phyloP scores from a whole-genome alignment of 78 protist species.

The Cavenderia fasciculata region DNA sequence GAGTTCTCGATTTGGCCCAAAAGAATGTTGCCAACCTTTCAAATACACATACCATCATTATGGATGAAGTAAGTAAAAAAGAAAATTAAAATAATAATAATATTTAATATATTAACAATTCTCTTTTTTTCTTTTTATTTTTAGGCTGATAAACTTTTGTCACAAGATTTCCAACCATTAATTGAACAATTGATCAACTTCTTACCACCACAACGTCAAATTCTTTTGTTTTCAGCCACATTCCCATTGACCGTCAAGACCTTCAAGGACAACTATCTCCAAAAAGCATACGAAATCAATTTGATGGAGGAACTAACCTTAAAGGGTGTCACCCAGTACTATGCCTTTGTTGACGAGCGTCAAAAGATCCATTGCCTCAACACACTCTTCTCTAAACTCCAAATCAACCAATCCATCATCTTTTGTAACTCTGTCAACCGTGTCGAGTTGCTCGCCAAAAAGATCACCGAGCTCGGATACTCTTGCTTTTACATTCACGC shows the following conservation, averaged over 20 bases:
- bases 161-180: slow-evolving; percentile 95
- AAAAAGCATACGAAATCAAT: slow-evolving; percentile 94
- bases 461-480: slow-evolving; percentile 94
- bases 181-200: slow-evolving; percentile 84
- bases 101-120: background rate
- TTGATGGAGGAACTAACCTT: slow-evolving; percentile 99
- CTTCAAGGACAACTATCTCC: slow-evolving; percentile 89
- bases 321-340: slow-evolving; percentile 98
- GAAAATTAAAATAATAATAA: background rate
- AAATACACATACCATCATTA: slow-evolving; percentile 75
- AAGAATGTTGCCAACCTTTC: slow-evolving; percentile 80
- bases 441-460: slow-evolving; percentile 97
- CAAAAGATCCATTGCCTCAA: slow-evolving; percentile 98
- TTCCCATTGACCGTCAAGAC: slow-evolving; percentile 96
- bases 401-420: slow-evolving; percentile 99
- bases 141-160: slow-evolving; percentile 97
- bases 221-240: slow-evolving; percentile 97
- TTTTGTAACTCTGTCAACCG: slow-evolving; percentile 98
- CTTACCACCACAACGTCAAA: slow-evolving; percentile 92
- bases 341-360: slow-evolving; percentile 98
- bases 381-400: slow-evolving; percentile 96
- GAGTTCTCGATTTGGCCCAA: slow-evolving; percentile 92
- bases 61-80: slow-evolving; percentile 92
- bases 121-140: background rate
- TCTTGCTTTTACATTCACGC: slow-evolving; percentile 99